phyloP scores from a whole-genome alignment of 2,329 filamentous ascomycete genomes.

The Claviceps sp. region DNA sequence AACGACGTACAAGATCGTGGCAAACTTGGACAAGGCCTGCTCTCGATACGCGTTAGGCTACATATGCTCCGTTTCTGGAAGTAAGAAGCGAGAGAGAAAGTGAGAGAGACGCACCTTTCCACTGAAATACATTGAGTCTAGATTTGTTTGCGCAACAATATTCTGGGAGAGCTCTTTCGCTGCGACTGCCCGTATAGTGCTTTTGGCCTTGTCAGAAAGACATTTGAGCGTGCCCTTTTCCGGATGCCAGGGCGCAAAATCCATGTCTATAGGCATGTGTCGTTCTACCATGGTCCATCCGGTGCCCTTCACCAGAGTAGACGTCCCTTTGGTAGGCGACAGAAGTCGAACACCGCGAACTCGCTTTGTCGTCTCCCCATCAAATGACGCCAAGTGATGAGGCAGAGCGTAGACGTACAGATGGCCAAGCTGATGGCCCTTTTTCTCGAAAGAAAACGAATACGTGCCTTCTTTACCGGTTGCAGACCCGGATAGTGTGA shows the following conservation, averaged over 20 bases:
- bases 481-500: conserved; percentile 50
- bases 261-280: conserved; percentile 58
- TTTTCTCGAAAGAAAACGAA: conserved; percentile 58
- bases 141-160: conserved; percentile 57
- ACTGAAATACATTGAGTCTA: conserved; percentile 85
- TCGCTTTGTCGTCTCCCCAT: conserved; percentile 36
- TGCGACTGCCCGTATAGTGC: conserved; percentile 47
- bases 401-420: conserved; percentile 80
- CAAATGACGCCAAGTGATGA: conserved; percentile 71
- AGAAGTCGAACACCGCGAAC: conserved; percentile 48
- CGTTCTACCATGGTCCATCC: conserved; percentile 67
- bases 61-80: background rate
- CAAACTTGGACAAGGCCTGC: conserved; percentile 63
- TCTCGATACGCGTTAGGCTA: background rate
- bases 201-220: conserved; percentile 41
- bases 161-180: conserved; percentile 63
- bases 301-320: conserved; percentile 57
- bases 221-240: conserved; percentile 28
- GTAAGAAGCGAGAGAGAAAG: background rate
- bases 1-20: conserved; percentile 50
- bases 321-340: conserved; percentile 75
- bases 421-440: conserved; percentile 43
- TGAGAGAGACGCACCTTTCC: conserved; percentile 50
- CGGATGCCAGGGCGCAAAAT: conserved; percentile 66
- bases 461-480: conserved; percentile 54